Base-by-base conservation (phyloP, 169 alveolate species). In the Eimeria brunetti region DNA sequence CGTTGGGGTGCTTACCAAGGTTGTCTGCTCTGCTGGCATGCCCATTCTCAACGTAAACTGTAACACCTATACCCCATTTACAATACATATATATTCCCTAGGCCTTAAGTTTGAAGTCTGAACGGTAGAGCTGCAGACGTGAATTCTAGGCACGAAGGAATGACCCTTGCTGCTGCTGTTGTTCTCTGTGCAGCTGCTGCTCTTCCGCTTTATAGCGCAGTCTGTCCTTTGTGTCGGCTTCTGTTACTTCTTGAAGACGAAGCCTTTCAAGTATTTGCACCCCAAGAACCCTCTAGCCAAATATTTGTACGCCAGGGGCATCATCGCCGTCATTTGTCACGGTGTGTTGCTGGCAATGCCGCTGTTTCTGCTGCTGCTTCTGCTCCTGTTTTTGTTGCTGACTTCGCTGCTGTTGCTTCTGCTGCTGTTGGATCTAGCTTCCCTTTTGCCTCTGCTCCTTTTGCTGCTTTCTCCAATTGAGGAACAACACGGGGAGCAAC, bases 1-100 rank as follows among this genome's bases (percentile, higher is more conserved):
- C 88, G 56, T 51, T 78, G 88, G 88, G 44, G 88, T 78, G 69
- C 88, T 78, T 24, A 78, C 88, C 7, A 78, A 78, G 67, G 67
- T 78, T 30, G 67, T 78, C 33, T 78, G 88, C n/a, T 78, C 67
- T 18, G 88, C 69, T 30, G 88, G 88, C 64, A 18, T 78, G 64
- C 88, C 88, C 8, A 78, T 78, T 11, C 88, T 78, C 49, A 78
- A 78, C 88, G 88, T 78, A 78, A 78, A 49, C 88, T 44, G 27
- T 30, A 49, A 78, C 24, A 67, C 88, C 53, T 14, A 44, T 38
- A 22, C 33, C 38, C 56, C 33, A 7, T 20, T n/a, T n/a, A n/a
- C n/a, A n/a, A 27, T 1, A 1, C 75, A 2, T 64, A 27, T 3
- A 27, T 27, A 2, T 3, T 20, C 22, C n/a, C 49, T 69, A 30